Base-by-base conservation (phyloP, 805 yeast genomes). In the Cephaloascus albidus region DNA sequence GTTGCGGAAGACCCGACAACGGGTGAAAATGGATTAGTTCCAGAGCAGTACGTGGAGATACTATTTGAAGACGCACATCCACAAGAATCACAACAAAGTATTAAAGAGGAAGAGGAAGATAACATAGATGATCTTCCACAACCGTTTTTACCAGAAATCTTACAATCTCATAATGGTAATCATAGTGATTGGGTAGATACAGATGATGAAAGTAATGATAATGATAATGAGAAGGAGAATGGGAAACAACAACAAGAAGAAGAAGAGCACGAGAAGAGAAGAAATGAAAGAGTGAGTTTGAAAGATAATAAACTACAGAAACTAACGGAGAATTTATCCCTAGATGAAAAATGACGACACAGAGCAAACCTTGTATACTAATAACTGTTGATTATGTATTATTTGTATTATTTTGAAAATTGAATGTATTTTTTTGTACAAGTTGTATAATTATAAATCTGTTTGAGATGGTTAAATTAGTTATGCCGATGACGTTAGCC, bases 1-100 rank as follows among this genome's bases (percentile, higher is more conserved):
- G 97, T 93, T 38, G 97, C 97, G 0, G 79, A 76, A 49, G 88
- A 87, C 51, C 81, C 85, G 1, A 68, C 53, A 20, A 71, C 83
- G 2, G 87, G 86, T 1, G 83, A 80, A 45, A 85, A 94, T 10
- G 98, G 98, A 2, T 72, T 93, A 38, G 95, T 93, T 4, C 98
- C 98, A 1, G 95, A 89, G 52, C 96, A 85, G 51, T 93, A 89
- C 52, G 96, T 93, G 23, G 82, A 85, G 41, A 56, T 74, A 4
- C 35, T 59, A 28, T 49, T 54, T 32, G 57, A 47, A 15, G 60
- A 57, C 14, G 65, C 28, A 23, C 28, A 23, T 23, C 28, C 28
- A 23, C 12, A 6, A 23, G 12, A 6, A 23, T 8, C 28, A 12
- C 28, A 6, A 23, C n/a, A n/a, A n/a, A 23, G 28, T 23, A 23